phyloP scores from a whole-genome alignment of 139 green algal species.

The Chara braunii region DNA sequence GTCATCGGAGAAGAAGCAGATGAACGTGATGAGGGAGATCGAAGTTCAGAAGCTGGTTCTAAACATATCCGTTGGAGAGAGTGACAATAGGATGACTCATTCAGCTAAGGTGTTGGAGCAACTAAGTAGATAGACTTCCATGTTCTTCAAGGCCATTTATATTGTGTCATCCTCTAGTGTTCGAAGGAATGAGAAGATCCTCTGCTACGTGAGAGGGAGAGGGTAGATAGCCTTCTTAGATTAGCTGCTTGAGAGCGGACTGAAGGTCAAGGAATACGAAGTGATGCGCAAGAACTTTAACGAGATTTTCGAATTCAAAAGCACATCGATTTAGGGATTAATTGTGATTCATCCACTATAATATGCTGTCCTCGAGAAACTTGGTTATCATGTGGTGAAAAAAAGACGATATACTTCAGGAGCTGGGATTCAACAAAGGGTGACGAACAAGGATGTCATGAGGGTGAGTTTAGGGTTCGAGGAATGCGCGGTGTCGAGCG shows the following conservation, averaged over 20 bases:
- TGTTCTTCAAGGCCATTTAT: constrained; percentile 91
- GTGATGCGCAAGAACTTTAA: too few relatives aligned
- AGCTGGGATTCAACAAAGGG: too few relatives aligned
- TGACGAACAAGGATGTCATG: too few relatives aligned
- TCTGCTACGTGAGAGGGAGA: constrained; percentile 81
- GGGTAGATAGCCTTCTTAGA: constrained; percentile 94
- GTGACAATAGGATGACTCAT: constrained; percentile 91
- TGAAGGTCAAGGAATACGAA: too few relatives aligned
- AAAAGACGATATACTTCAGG: too few relatives aligned
- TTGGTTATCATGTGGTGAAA: too few relatives aligned
- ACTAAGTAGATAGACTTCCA: constrained; percentile 91
- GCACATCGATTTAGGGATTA: constrained; percentile 99
- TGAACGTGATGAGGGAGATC: constrained; percentile 89
- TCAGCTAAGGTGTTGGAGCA: constrained; percentile 97
- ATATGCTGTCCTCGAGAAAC: too few relatives aligned
- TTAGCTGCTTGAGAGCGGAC: constrained; percentile 89
- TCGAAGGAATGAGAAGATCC: constrained; percentile 97
- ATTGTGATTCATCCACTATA: too few relatives aligned
- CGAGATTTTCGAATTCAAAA: constrained; percentile 78
- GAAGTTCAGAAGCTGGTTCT: constrained; percentile 91
- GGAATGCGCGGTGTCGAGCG: too few relatives aligned
- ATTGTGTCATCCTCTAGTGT: constrained; percentile 92
- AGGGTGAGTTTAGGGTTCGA: too few relatives aligned
- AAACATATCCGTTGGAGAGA: constrained; percentile 94
- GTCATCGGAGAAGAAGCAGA: constrained; percentile 21